These are phyloP conservation scores for Isatis tinctoria DNA, from an alignment of 345 rosid genomes.

Conservation along the genomic window DNA sequence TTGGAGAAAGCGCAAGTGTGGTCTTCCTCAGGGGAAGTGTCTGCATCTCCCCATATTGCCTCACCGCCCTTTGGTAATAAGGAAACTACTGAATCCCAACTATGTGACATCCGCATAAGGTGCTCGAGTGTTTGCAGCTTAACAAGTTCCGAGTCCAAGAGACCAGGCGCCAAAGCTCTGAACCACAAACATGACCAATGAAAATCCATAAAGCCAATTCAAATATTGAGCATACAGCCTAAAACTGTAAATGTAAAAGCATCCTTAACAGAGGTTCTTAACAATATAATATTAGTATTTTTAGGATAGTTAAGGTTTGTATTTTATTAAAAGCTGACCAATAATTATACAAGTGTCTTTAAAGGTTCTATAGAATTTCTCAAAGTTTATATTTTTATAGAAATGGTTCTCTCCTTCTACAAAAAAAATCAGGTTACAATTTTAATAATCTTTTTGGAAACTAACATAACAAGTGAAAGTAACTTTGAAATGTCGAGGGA, in stretches of 20 bases:
- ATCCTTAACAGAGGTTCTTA: no score
- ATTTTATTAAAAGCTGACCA: no score
- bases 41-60: conserved; percentile 63
- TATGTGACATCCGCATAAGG: conserved; percentile 53
- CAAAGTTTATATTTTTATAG: no score
- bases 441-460: no score
- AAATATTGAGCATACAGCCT: neutral
- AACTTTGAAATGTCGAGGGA: neutral
- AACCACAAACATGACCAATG: neutral
- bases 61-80: conserved; percentile 84
- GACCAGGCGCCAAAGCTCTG: conserved; percentile 54
- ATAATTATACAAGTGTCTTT: no score
- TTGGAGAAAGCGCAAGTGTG: conserved; percentile 37
- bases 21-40: conserved; percentile 61
- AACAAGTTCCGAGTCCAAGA: conserved; percentile 48
- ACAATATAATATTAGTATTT: no score
- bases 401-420: no score
- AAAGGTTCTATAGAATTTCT: no score
- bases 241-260: no score
- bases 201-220: neutral
- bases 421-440: no score
- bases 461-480: no score
- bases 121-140: conserved; percentile 59
- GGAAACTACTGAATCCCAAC: conserved; percentile 69
- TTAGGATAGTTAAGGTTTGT: no score